These are phyloP conservation scores for Phascolomyces articulosus DNA, from an alignment of 371 early-diverging fungal genomes.

Conservation along the genomic window DNA sequence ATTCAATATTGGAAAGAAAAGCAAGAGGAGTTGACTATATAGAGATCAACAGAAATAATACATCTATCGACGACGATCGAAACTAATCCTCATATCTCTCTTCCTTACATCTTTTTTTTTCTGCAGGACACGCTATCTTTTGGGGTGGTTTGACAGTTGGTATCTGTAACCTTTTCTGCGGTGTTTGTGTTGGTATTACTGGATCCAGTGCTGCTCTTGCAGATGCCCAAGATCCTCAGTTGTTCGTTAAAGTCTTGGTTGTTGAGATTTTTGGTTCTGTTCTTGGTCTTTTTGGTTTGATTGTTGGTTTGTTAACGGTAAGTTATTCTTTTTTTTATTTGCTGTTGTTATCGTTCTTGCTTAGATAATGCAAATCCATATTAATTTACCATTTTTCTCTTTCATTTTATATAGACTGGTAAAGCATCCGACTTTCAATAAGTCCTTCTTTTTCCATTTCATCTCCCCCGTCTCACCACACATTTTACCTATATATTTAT, in stretches of 20 bases:
- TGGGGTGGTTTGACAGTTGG: constrained; percentile 98
- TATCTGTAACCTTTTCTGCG: constrained; percentile 92
- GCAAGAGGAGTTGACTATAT: too few relatives aligned
- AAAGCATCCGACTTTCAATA: constrained; percentile 60
- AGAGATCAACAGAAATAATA: too few relatives aligned
- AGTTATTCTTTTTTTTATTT: constrained; percentile 12
- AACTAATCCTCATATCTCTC: too few relatives aligned
- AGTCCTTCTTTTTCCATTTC: background rate
- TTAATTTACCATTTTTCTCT: constrained; percentile 4
- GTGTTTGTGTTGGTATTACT: constrained; percentile 93
- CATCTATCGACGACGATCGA: too few relatives aligned
- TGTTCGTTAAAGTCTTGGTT: constrained; percentile 96
- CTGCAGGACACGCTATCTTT: constrained; percentile 84
- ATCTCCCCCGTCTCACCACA: background rate
- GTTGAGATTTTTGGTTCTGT: constrained; percentile 97
- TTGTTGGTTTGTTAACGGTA: constrained; percentile 78
- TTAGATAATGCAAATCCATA: background rate
- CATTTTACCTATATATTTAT: too few relatives aligned
- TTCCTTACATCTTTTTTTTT: background rate
- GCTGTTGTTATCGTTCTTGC: constrained; percentile 15
- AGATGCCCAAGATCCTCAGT: constrained; percentile 92
- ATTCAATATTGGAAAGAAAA: too few relatives aligned
- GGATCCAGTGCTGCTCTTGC: constrained; percentile 94
- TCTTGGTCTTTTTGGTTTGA: constrained; percentile 95
- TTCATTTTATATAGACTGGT: constrained; percentile 44